Percentiles rank a stretch among this genome's conserved stretches.
Conservation (phyloP, 345 rosid species). For the Kernera saxatilis region DNA sequence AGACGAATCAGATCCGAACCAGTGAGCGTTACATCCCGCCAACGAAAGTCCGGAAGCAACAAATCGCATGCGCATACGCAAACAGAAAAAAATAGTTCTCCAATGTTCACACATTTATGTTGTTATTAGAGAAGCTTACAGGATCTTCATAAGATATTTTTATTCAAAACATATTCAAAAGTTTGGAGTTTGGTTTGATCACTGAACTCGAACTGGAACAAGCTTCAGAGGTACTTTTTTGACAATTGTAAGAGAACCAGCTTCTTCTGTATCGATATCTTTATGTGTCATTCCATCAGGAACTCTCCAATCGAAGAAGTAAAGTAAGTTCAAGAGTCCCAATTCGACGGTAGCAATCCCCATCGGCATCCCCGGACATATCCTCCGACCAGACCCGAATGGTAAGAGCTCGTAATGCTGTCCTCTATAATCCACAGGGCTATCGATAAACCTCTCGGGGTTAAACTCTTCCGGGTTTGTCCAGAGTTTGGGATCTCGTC, state of each 20-base stretch:
- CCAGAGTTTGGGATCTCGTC: constrained; percentile 43
- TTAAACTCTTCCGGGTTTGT: constrained; percentile 34
- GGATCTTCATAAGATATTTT: not conserved
- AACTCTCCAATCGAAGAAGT: constrained; percentile 47
- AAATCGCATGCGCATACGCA: not conserved
- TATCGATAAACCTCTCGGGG: constrained; percentile 44
- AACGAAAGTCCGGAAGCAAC: no score
- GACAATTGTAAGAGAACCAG: constrained; percentile 28
- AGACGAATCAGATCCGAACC: no score
- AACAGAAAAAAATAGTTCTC: not conserved
- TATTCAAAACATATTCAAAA: not conserved
- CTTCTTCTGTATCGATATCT: constrained; percentile 38
- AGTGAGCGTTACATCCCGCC: no score
- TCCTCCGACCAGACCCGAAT: constrained; percentile 51
- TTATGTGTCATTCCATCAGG: constrained; percentile 34
- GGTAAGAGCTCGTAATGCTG: constrained; percentile 51
- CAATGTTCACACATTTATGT: not conserved
- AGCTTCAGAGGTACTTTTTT: constrained; percentile 20
- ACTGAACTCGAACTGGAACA: constrained; percentile 26
- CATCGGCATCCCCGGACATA: constrained; percentile 41
- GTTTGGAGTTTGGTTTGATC: constrained; percentile 4
- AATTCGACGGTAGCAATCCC: constrained; percentile 41
- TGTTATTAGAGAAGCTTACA: not conserved
- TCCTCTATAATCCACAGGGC: constrained; percentile 41
- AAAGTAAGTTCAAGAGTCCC: constrained; percentile 48